Percentiles rank a stretch among this genome's conserved stretches.
phyloP scores from a whole-genome alignment of 805 yeast genomes.

The Sugiyamaella lignohabitans region DNA sequence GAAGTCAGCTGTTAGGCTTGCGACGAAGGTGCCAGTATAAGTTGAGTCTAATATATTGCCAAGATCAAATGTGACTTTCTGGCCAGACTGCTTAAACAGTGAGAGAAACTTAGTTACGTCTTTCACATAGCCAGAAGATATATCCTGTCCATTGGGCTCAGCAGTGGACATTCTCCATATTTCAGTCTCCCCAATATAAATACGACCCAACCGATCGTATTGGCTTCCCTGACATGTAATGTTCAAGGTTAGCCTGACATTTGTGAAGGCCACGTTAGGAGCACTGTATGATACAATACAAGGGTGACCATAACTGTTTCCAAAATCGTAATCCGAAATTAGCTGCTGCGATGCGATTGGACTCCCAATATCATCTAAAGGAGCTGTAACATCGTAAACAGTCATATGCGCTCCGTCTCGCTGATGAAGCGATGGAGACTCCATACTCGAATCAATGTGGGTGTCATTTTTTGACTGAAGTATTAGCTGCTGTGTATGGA shows the following conservation, averaged over 20 bases:
- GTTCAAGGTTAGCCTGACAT: conserved; percentile 32
- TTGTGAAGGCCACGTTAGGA: conserved; percentile 29
- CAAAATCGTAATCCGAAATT: conserved; percentile 24
- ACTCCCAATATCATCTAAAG: not conserved
- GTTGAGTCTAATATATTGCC: conserved; percentile 50
- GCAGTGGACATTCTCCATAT: conserved; percentile 83
- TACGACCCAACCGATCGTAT: conserved; percentile 35
- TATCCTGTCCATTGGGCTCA: conserved; percentile 45
- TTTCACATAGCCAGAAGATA: conserved; percentile 45
- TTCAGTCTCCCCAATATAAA: conserved; percentile 45
- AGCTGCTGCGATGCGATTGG: not conserved
- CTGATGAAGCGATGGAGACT: no score
- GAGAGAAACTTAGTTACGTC: conserved; percentile 55
- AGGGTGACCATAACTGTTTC: conserved; percentile 32
- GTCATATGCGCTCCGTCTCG: not conserved
- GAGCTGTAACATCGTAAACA: not conserved
- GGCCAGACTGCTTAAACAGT: conserved; percentile 40
- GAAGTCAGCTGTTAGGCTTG: conserved; percentile 12
- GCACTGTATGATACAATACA: conserved; percentile 28
- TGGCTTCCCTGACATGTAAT: conserved; percentile 31
- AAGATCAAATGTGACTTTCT: conserved; percentile 47
- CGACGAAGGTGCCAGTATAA: conserved; percentile 20
- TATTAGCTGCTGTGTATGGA: no score
- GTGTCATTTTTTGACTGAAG: no score
- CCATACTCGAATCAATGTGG: no score